Percentiles rank a stretch among this genome's conserved stretches.
Conservation (phyloP, 176 grass and related monocot species). For the Luzula sylvatica region DNA sequence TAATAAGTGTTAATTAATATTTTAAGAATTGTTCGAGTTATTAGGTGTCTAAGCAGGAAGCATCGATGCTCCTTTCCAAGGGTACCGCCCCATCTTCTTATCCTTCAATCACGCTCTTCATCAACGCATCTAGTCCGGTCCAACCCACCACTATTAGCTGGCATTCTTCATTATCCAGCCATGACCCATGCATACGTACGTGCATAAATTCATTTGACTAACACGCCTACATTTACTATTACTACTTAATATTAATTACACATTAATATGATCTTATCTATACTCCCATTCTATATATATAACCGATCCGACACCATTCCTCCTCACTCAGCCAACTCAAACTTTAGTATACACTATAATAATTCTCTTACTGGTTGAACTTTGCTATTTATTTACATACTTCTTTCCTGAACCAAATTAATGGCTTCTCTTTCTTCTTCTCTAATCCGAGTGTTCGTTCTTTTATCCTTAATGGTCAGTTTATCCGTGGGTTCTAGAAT, state of each 20-base stretch:
- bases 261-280: constrained; percentile 2
- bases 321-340: constrained; percentile 15
- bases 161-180: constrained; percentile 8
- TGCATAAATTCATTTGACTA: constrained; percentile 27
- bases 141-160: background rate
- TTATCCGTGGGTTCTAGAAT: background rate
- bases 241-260: background rate
- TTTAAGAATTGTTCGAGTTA: background rate
- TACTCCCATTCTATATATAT: constrained; percentile 20
- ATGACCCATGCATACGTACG: too few species aligned
- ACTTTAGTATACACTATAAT: background rate
- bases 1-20: background rate
- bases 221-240: constrained; percentile 5
- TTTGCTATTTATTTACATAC: background rate
- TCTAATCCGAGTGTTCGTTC: constrained; percentile 1
- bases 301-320: background rate
- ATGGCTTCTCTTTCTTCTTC: constrained; percentile 13
- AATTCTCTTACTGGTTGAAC: background rate
- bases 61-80: constrained; percentile 15
- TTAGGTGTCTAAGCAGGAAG: constrained; percentile 18
- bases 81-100: constrained; percentile 16
- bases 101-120: constrained; percentile 19
- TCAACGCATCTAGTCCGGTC: background rate
- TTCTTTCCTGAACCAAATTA: constrained; percentile 5
- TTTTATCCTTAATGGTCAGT: constrained; percentile 10